Evolutionary conservation across 108 stramenopile genomes (phyloP).

Genomic region (Schizochytrium sp.): DNA sequence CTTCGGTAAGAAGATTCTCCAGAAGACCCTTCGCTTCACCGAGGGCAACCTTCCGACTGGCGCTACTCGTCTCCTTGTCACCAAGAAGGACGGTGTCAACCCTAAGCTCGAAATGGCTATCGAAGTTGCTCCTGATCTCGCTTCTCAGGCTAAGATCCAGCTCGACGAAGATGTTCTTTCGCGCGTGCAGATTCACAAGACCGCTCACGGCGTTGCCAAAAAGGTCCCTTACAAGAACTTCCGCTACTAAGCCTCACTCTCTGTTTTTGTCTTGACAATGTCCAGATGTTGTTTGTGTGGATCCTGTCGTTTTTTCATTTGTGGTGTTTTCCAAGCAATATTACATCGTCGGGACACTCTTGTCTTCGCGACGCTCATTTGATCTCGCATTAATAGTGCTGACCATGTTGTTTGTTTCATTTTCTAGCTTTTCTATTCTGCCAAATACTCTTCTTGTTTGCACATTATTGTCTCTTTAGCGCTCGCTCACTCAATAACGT

Average conservation of each 20-base stretch:
- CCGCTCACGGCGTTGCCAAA: slow-evolving; percentile 25
- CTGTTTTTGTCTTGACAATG: no score
- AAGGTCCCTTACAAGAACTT: slow-evolving; percentile 50
- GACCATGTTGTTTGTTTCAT: no score
- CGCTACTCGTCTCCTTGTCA: background rate
- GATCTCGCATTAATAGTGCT: no score
- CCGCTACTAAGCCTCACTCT: background rate
- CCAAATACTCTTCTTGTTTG: no score
- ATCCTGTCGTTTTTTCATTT: no score
- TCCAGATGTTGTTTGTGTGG: no score
- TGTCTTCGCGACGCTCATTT: no score
- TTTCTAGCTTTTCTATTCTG: no score
- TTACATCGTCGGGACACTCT: no score
- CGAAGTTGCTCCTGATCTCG: slow-evolving; percentile 25
- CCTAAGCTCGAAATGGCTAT: background rate
- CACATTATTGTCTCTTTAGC: no score
- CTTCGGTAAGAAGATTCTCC: slow-evolving; percentile 26
- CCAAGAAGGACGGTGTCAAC: slow-evolving; percentile 34
- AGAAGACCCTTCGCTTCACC: slow-evolving; percentile 10
- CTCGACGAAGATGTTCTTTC: slow-evolving; percentile 45
- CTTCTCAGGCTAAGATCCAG: slow-evolving; percentile 28
- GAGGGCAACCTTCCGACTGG: slow-evolving; percentile 4
- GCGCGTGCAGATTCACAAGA: slow-evolving; percentile 50
- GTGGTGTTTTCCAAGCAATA: no score
- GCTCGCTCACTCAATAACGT: no score